Conservation (phyloP, 345 rosid genomes). For the Linum lewisii region DNA sequence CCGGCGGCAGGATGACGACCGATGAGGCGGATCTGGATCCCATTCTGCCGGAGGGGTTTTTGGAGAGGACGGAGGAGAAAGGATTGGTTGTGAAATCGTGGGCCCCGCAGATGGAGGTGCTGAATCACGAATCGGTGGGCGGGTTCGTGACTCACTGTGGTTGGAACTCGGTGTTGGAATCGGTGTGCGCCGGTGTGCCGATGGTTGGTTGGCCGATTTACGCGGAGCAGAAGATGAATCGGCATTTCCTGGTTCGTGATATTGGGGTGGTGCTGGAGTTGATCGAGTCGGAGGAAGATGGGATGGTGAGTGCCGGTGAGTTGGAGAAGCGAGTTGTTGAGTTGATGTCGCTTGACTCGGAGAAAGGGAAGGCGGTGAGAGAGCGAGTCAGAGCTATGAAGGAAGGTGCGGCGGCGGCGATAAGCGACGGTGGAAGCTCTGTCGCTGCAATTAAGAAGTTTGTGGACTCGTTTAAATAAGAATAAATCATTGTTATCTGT, state of each 20-base stretch:
- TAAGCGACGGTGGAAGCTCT: no score
- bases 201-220: slow-evolving; percentile 51
- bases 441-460: no score
- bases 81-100: slow-evolving; percentile 45
- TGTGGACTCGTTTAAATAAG: no score
- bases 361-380: no score
- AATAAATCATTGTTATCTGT: no score
- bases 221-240: slow-evolving; percentile 35
- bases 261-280: slow-evolving; percentile 18
- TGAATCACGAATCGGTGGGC: slow-evolving; percentile 39
- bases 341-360: no score
- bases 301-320: no score
- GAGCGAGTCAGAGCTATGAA: no score
- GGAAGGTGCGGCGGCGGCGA: no score
- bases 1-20: not conserved
- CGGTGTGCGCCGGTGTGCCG: slow-evolving; percentile 39
- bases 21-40: slow-evolving; percentile 14
- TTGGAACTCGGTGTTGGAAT: slow-evolving; percentile 60
- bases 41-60: slow-evolving; percentile 29
- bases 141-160: slow-evolving; percentile 70
- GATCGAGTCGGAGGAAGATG: slow-evolving; percentile 28
- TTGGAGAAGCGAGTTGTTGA: no score
- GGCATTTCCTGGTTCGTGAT: slow-evolving; percentile 25
- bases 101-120: slow-evolving; percentile 51
- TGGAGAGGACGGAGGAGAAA: slow-evolving; percentile 26